phyloP scores from a whole-genome alignment of 2,329 filamentous ascomycete species.

The Leptographium wingfieldii region DNA sequence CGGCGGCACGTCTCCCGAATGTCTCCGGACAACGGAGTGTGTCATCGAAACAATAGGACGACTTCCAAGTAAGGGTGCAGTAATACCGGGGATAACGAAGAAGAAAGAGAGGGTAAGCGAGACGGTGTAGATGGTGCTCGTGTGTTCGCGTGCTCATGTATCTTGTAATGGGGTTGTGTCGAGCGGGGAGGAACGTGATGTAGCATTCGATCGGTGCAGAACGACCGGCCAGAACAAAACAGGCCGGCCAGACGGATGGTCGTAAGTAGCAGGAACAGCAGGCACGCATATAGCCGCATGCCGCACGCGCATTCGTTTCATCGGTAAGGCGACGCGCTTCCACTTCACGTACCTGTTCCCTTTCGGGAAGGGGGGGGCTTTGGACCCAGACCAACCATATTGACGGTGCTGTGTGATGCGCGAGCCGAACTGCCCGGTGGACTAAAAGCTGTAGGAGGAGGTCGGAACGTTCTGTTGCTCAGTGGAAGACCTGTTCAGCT shows the following conservation, averaged over 20 bases:
- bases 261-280: background rate
- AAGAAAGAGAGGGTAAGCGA: background rate
- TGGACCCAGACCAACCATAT: conserved; percentile 52
- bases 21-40: background rate
- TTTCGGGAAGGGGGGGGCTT: conserved; percentile 51
- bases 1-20: background rate
- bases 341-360: conserved; percentile 21
- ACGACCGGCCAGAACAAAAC: background rate
- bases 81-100: background rate
- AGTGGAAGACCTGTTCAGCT: background rate
- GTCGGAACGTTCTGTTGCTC: background rate
- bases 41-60: background rate
- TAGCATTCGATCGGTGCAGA: background rate
- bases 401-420: conserved; percentile 7
- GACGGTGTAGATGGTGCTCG: background rate
- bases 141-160: background rate
- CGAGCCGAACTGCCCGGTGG: background rate
- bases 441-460: background rate
- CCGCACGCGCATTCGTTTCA: background rate
- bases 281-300: background rate
- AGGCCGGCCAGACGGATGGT: background rate
- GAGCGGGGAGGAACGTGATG: background rate
- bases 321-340: background rate
- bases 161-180: background rate
- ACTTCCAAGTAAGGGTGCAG: background rate